Percentiles rank a stretch among this genome's conserved stretches.
phyloP scores from a whole-genome alignment of 441 rosid genomes.

The Cnidoscolus chayamansa region DNA sequence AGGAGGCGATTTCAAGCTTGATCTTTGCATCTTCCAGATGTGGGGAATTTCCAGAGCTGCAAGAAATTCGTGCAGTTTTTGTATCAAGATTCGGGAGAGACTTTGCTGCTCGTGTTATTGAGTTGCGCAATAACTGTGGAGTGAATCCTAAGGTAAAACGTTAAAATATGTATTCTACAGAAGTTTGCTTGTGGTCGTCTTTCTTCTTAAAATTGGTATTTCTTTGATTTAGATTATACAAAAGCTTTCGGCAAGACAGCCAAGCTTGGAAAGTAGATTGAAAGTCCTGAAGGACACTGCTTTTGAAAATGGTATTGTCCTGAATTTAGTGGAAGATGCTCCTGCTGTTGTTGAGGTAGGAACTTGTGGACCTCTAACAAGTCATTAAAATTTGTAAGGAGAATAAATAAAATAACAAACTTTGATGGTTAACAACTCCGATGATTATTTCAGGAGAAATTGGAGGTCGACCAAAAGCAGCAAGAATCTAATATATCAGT shows the following conservation, averaged over 20 bases:
- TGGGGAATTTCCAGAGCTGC: conserved; percentile 64
- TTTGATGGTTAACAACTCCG: not conserved
- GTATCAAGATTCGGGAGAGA: conserved; percentile 38
- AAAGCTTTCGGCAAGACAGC: conserved; percentile 38
- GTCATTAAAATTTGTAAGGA: not conserved
- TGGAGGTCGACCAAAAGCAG: conserved; percentile 8
- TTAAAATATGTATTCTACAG: not conserved
- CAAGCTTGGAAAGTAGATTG: conserved; percentile 37
- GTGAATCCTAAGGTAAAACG: conserved; percentile 22
- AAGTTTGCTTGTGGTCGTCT: not conserved
- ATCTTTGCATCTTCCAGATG: conserved; percentile 60
- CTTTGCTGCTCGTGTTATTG: conserved; percentile 38
- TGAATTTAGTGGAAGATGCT: conserved; percentile 28
- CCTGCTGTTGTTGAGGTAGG: conserved; percentile 22
- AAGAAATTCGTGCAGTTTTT: conserved; percentile 36
- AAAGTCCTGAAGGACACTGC: conserved; percentile 39
- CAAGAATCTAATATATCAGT: conserved; percentile 9
- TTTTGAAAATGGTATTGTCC: conserved; percentile 30
- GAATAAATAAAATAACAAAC: not conserved
- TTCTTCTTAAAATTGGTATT: not conserved
- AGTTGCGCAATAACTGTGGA: conserved; percentile 33
- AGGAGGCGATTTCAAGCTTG: conserved; percentile 54
- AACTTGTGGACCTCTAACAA: not conserved
- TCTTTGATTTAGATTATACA: conserved; percentile 38
- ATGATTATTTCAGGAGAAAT: conserved; percentile 28